These are phyloP conservation scores for Rhizopus stolonifer DNA, from an alignment of 371 early-diverging fungal genomes.

Conservation along the genomic window DNA sequence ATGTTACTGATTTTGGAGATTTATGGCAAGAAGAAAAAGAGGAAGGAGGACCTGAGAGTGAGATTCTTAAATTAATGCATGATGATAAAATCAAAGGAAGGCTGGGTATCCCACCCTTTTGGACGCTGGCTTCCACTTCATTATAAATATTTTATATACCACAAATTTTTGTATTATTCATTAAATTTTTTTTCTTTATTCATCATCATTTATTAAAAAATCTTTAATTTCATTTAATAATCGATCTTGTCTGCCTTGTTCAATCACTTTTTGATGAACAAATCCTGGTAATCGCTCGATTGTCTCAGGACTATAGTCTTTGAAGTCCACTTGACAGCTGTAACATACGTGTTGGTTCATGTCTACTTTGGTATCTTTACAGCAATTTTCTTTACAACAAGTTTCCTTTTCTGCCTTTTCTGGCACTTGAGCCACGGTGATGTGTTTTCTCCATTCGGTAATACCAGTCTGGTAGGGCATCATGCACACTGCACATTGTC, in stretches of 20 bases:
- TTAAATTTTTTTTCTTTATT: no score
- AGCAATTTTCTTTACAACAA: not conserved
- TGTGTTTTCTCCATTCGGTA: conserved; percentile 53
- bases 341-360: conserved; percentile 52
- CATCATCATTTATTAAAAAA: conserved; percentile 50
- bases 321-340: conserved; percentile 58
- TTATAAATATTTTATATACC: not conserved
- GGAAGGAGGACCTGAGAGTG: conserved; percentile 6
- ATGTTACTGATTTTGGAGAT: conserved; percentile 24
- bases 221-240: conserved; percentile 55
- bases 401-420: conserved; percentile 3
- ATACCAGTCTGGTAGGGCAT: conserved; percentile 55
- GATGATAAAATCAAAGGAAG: conserved; percentile 32
- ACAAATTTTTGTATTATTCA: no score
- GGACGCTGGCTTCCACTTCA: conserved; percentile 28
- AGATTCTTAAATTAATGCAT: conserved; percentile 22
- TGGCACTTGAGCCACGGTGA: conserved; percentile 46
- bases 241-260: conserved; percentile 38
- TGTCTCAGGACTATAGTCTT: conserved; percentile 36
- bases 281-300: conserved; percentile 25
- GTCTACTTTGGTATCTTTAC: conserved; percentile 23
- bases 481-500: conserved; percentile 56
- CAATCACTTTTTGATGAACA: conserved; percentile 20
- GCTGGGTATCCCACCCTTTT: conserved; percentile 33
- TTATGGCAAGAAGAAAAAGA: conserved; percentile 18